phyloP scores from a whole-genome alignment of 768 basidiomycete species.

The Pleurotus tuoliensis region DNA sequence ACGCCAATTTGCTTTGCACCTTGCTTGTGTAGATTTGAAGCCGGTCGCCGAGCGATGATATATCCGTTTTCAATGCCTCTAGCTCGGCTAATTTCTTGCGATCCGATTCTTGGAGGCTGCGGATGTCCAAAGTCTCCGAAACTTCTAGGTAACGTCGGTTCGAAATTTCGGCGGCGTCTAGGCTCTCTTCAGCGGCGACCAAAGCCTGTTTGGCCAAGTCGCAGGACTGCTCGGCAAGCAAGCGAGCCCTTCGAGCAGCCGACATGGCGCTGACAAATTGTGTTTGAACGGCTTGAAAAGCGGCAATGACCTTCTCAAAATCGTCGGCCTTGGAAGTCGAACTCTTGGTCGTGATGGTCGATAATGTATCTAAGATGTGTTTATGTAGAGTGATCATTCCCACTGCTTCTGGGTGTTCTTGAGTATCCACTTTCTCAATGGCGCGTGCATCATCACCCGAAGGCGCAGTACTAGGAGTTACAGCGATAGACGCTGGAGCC shows the following conservation, averaged over 20 bases:
- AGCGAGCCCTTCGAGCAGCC: conserved; percentile 22
- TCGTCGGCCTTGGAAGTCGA: too few relatives aligned
- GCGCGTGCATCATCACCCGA: too few relatives aligned
- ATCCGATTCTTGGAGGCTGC: conserved; percentile 14
- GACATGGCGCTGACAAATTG: conserved; percentile 19
- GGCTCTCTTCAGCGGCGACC: conserved; percentile 21
- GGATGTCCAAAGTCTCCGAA: conserved; percentile 15
- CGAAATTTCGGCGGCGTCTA: conserved; percentile 20
- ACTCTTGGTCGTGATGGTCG: too few relatives aligned
- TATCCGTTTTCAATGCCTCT: neutral
- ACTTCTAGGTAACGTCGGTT: conserved; percentile 19
- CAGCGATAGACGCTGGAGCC: too few relatives aligned
- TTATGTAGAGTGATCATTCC: too few relatives aligned
- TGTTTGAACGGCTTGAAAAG: conserved; percentile 18
- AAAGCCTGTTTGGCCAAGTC: conserved; percentile 23
- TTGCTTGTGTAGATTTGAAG: neutral
- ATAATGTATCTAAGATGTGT: too few relatives aligned
- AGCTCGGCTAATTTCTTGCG: conserved; percentile 9
- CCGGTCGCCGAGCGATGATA: neutral
- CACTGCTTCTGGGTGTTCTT: too few relatives aligned
- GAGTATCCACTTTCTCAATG: too few relatives aligned
- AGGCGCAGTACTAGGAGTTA: too few relatives aligned
- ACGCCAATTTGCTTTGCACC: too few relatives aligned
- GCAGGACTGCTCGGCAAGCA: conserved; percentile 27
- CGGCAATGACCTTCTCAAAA: neutral